phyloP scores from a whole-genome alignment of 495 filamentous ascomycete species.

The Tuber melanosporum region DNA sequence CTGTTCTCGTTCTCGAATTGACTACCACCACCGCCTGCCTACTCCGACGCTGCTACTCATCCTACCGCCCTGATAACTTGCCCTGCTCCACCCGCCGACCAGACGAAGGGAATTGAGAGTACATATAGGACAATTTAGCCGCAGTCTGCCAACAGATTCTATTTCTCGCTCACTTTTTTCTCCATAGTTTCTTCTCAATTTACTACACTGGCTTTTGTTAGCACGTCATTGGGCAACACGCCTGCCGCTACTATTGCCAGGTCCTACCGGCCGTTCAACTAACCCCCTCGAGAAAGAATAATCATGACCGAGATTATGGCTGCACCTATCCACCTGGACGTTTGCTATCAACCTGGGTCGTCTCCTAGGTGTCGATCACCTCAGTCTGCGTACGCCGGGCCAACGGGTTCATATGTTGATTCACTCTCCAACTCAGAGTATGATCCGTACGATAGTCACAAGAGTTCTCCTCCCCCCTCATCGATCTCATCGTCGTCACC shows the following conservation, averaged over 20 bases:
- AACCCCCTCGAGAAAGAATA: not conserved
- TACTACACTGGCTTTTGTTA: not conserved
- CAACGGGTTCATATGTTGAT: conserved; percentile 18
- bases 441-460: conserved; percentile 26
- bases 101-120: not conserved
- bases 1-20: not conserved
- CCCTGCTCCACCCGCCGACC: not conserved
- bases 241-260: not conserved
- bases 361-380: conserved; percentile 38
- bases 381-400: conserved; percentile 27
- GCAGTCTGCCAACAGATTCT: not conserved
- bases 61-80: not conserved
- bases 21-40: not conserved
- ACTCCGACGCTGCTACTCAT: not conserved
- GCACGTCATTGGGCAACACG: not conserved
- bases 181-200: not conserved
- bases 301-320: conserved; percentile 39
- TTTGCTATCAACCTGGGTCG: conserved; percentile 31
- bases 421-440: conserved; percentile 30
- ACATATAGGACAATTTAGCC: not conserved
- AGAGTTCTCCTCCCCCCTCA: conserved; percentile 31
- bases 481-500: conserved; percentile 37
- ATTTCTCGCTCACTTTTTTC: not conserved
- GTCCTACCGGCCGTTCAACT: not conserved
- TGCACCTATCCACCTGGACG: conserved; percentile 35